Conservation (phyloP, 129 eudicot genomes). For the Mikania micrantha region DNA sequence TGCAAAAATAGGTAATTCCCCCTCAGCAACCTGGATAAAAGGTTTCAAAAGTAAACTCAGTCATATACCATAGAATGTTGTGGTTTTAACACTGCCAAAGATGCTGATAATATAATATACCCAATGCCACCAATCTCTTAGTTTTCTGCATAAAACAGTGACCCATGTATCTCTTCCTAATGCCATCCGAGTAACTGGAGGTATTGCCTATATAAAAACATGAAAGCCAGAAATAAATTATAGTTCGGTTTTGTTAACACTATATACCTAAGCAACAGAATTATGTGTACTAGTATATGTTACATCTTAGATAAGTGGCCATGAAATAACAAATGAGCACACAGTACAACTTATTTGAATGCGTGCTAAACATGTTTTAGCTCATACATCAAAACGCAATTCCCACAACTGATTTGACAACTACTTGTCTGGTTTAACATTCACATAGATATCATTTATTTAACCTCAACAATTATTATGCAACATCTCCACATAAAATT, state of each 20-base stretch:
- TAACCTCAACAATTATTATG: not conserved
- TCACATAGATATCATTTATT: not conserved
- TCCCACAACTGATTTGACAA: not conserved
- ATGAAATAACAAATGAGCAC: constrained; percentile 13
- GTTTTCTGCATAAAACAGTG: constrained; percentile 86
- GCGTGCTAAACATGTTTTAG: not conserved
- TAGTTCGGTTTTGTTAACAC: not conserved
- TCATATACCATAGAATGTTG: not conserved
- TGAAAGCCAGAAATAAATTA: not conserved
- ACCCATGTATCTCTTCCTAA: constrained; percentile 86
- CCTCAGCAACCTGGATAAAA: constrained; percentile 81
- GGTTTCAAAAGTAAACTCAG: constrained; percentile 6
- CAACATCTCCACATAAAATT: not conserved
- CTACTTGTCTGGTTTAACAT: not conserved
- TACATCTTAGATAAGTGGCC: not conserved
- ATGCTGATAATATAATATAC: constrained; percentile 31
- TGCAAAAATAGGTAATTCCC: constrained; percentile 88
- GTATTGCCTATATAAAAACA: constrained; percentile 59
- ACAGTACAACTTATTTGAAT: not conserved
- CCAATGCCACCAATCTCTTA: constrained; percentile 99
- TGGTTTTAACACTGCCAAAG: not conserved
- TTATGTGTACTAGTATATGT: not conserved
- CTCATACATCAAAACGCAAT: not conserved
- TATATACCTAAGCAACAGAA: not conserved
- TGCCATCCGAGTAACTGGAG: constrained; percentile 85